Evolutionary conservation across 345 rosid species (phyloP), one percentile per base, ranked within the genome.

Genomic region (Syzygium jambos): DNA sequence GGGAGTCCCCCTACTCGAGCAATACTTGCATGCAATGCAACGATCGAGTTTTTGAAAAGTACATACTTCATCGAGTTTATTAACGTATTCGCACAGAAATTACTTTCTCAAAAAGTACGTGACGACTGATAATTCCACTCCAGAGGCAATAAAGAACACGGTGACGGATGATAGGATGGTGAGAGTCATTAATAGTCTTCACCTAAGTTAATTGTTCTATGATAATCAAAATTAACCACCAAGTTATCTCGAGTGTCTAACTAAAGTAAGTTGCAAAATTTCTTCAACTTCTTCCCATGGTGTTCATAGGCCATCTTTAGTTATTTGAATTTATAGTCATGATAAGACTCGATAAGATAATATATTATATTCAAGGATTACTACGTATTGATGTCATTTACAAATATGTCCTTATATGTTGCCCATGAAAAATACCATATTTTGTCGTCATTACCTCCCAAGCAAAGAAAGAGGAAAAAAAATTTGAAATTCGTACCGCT

Each of bases 311-410:
- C 5, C 15, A 3, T 16, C 9, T 30, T 30, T 30, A 7, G 8
- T 30, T 11, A 3, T 30, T 9, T 7, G 5, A 3, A 30, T 30
- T 65, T 30, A 2, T 30, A 65, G 30, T 16, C 15, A 25, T 1
- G 2, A 59, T 25, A 59, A 59, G 10, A 11, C 21, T 30, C 17
- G 2, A 30, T 8, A 5, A 16, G 9, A 8, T 16, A 2, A 1
- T 3, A 68, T 65, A 16, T 7, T 10, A 30, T 14, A 65, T 29
- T 8, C 0, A 16, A 43, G 46, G 46, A 43, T 43, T 43, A 34
- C 11, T 65, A 15, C 22, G 4, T 7, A 3, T 7, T 1, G 1
- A 0, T 63, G 10, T 29, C 14, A 16, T 29, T 30, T 3, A 30
- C 22, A 65, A 29, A 30, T 29, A 30, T 30, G 22, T 65, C 19